Evolutionary conservation across 1,284 basidiomycete species (phyloP).

Genomic region (Irpex rosettiformis): DNA sequence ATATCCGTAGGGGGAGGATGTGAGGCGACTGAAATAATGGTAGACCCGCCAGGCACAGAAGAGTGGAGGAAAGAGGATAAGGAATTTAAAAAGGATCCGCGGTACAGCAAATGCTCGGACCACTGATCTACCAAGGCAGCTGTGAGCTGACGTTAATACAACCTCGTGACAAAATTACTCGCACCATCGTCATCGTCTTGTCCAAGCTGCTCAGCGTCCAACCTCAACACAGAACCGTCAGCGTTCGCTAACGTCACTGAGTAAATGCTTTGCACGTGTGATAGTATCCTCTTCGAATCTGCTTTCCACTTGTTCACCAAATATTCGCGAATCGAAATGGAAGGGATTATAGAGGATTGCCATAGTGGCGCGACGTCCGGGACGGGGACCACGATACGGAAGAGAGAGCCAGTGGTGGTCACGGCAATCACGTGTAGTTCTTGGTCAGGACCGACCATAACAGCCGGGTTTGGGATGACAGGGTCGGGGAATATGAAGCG

Average conservation of each 20-base stretch:
- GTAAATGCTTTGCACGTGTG: constrained; percentile 69
- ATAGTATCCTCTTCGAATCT: constrained; percentile 42
- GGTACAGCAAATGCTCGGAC: constrained; percentile 61
- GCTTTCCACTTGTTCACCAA: constrained; percentile 52
- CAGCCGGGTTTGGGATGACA: constrained; percentile 63
- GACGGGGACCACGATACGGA: constrained; percentile 70
- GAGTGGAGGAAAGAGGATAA: constrained; percentile 63
- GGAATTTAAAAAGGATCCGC: constrained; percentile 58
- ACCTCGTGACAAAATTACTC: constrained; percentile 18
- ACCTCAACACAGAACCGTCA: constrained; percentile 69
- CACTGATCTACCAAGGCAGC: constrained; percentile 48
- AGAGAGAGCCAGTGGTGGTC: constrained; percentile 71
- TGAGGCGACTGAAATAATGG: constrained; percentile 65
- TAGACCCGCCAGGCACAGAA: constrained; percentile 41
- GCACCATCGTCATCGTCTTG: constrained; percentile 53
- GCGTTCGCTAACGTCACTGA: constrained; percentile 63
- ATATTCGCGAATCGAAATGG: constrained; percentile 68
- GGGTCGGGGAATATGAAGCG: constrained; percentile 76
- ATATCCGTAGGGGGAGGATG: constrained; percentile 71
- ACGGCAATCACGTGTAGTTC: constrained; percentile 73
- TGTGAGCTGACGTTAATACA: constrained; percentile 10
- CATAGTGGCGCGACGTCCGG: constrained; percentile 50
- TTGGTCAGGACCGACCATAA: constrained; percentile 48
- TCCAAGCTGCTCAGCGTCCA: constrained; percentile 59
- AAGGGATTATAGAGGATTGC: constrained; percentile 43